Conservation (phyloP, 129 eudicot species). For the Daucus carota region DNA sequence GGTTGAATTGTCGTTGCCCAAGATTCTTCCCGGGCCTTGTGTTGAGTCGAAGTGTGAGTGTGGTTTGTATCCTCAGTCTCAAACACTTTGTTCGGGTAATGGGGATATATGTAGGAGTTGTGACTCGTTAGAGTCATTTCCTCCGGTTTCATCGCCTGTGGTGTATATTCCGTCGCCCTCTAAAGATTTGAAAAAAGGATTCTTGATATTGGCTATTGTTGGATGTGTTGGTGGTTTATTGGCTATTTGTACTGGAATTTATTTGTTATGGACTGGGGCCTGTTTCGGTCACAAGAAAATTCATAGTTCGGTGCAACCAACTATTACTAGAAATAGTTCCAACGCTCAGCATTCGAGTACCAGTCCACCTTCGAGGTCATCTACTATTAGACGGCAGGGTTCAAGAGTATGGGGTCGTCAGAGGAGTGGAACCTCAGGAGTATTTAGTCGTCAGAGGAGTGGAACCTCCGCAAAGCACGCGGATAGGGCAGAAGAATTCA, state of each 20-base stretch:
- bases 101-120: conserved; percentile 80
- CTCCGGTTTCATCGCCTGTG: conserved; percentile 25
- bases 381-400: conserved; percentile 67
- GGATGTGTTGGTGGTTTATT: conserved; percentile 8
- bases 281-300: conserved; percentile 82
- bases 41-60: conserved; percentile 48
- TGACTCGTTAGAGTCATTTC: conserved; percentile 17
- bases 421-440: conserved; percentile 35
- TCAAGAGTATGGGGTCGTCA: conserved; percentile 58
- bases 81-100: conserved; percentile 57
- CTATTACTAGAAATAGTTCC: conserved; percentile 43
- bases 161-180: conserved; percentile 23
- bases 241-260: conserved; percentile 13
- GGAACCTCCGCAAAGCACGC: conserved; percentile 77
- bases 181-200: conserved; percentile 28
- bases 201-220: conserved; percentile 12
- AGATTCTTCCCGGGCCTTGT: conserved; percentile 83
- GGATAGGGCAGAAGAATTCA: conserved; percentile 85
- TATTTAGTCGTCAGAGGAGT: conserved; percentile 15
- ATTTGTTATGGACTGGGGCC: conserved; percentile 74
- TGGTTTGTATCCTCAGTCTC: conserved; percentile 64
- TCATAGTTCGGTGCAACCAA: conserved; percentile 90
- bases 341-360: conserved; percentile 43
- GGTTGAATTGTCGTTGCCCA: conserved; percentile 43
- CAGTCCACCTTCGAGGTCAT: conserved; percentile 67